A percentile compares a stretch with the other conserved stretches of the same genome.
Conservation (phyloP, 208 protist genomes). For the Trypanosoma caninum region DNA sequence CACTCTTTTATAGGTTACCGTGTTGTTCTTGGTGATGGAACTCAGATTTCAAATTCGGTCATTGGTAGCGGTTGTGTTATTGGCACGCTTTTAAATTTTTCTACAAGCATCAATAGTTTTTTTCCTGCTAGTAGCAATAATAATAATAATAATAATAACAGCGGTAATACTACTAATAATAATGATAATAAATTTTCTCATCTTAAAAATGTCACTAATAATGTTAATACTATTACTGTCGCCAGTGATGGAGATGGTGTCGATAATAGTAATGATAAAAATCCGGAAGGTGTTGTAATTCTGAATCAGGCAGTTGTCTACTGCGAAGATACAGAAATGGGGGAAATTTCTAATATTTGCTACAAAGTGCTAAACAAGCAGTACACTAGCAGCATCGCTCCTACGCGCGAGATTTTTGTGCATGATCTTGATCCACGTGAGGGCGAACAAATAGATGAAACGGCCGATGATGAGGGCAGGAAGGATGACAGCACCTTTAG, state of each 20-base stretch:
- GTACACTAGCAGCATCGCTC: conserved; percentile 32
- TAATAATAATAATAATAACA: conserved; percentile 20
- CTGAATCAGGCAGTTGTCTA: conserved; percentile 8
- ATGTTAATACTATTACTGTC: conserved; percentile 6
- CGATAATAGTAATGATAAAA: neutral
- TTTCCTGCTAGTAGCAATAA: neutral
- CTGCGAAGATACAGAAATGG: conserved; percentile 5
- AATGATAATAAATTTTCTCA: neutral
- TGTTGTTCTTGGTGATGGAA: conserved; percentile 41
- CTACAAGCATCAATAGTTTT: too few species aligned
- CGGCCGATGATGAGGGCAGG: conserved; percentile 34
- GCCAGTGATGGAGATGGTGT: conserved; percentile 2
- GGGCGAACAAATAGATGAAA: conserved; percentile 13
- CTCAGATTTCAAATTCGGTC: conserved; percentile 52
- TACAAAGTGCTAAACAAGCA: conserved; percentile 29
- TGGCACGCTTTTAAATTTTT: conserved; percentile 6
- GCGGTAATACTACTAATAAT: conserved; percentile 8
- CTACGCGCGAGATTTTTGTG: conserved; percentile 59
- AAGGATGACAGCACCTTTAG: conserved; percentile 34
- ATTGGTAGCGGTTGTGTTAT: conserved; percentile 42
- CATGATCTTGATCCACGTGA: conserved; percentile 39
- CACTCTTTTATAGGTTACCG: conserved; percentile 53
- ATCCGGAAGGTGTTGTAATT: conserved; percentile 8
- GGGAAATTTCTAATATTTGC: conserved; percentile 3
- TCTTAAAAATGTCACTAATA: too few species aligned